A percentile compares a stretch with the other conserved stretches of the same genome.
Evolutionary conservation across 2,329 filamentous ascomycete genomes (phyloP).

Genomic region (Exophiala spinifera): DNA sequence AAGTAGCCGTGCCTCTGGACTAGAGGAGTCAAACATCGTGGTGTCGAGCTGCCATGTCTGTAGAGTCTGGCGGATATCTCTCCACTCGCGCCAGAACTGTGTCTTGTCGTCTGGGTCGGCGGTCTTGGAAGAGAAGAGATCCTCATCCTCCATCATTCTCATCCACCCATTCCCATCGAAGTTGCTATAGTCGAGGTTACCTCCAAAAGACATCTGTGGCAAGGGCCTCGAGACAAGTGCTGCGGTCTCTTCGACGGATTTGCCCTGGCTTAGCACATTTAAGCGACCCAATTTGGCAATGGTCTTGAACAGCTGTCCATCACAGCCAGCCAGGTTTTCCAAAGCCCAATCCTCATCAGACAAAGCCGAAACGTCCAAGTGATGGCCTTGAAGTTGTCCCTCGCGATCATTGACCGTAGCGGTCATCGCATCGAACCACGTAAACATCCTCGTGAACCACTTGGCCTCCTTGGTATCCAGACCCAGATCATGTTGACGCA

Average conservation of each 20-base stretch:
- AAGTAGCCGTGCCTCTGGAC: slow-evolving; percentile 35
- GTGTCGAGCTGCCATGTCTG: slow-evolving; percentile 77
- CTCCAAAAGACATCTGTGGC: slow-evolving; percentile 22
- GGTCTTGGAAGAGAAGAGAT: slow-evolving; percentile 38
- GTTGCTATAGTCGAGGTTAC: slow-evolving; percentile 40
- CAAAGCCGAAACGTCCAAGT: slow-evolving; percentile 61
- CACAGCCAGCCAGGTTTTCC: slow-evolving; percentile 85
- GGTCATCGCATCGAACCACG: slow-evolving; percentile 90
- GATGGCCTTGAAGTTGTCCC: slow-evolving; percentile 67
- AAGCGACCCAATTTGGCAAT: slow-evolving; percentile 79
- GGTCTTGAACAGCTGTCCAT: slow-evolving; percentile 79
- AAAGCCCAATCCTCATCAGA: slow-evolving; percentile 67
- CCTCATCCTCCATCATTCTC: slow-evolving; percentile 47
- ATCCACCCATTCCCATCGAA: slow-evolving; percentile 56
- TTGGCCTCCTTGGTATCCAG: slow-evolving; percentile 43
- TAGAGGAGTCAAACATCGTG: slow-evolving; percentile 27
- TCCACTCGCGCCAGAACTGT: slow-evolving; percentile 72
- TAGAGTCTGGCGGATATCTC: slow-evolving; percentile 69
- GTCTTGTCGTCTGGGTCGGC: slow-evolving; percentile 52
- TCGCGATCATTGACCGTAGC: slow-evolving; percentile 90
- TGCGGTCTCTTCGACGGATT: slow-evolving; percentile 35
- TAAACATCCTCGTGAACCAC: slow-evolving; percentile 92
- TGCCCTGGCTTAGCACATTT: slow-evolving; percentile 75
- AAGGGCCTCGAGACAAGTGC: slow-evolving; percentile 35
- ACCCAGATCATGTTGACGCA: slow-evolving; percentile 63